Evolutionary conservation across 805 yeast species (phyloP), one percentile per base, ranked within the genome.

Genomic region (Schwanniomyces polymorphus): DNA sequence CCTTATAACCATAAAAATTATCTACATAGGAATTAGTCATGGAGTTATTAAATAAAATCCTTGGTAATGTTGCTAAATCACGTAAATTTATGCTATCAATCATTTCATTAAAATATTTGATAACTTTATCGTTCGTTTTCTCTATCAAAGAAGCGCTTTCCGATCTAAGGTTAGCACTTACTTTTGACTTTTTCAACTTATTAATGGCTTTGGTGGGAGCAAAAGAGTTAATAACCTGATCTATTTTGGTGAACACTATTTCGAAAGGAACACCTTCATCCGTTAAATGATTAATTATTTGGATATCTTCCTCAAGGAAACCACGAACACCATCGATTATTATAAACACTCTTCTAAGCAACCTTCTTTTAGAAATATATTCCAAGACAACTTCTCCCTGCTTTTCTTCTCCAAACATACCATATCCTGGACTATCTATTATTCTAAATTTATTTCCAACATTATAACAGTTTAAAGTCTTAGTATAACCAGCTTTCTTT

Each of bases 381-480:
- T 82, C 80, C 56, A 82, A 58, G 1, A 86, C 86, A 26, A 84
- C 74, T 35, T 78, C 68, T 1, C 97, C 97, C 60, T 91, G 97
- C 53, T 72, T 67, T 7, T 57, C 59, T 12, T 75, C 76, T 14
- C 95, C 91, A 50, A 76, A 81, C 34, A 67, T 76, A 2, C 98
- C 98, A 62, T 91, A 91, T 0, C 98, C 98, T 0, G 98, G 98
- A 21, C 90, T 79, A 60, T 91, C 98, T 2, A 90, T 80, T 3
- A 91, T 57, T 50, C 89, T 71, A 38, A 91, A 70, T 46, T 76
- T 70, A 42, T 80, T 79, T 3, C 86, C 86, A 10, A 87, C 65
- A 48, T 82, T 86, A 66, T 77, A 91, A 52, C 88, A 83, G 59
- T 87, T 88, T 58, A 91, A 67, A 4, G 92, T 78, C 43, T 78